phyloP scores from a whole-genome alignment of 345 rosid species.

The Turritis glabra region DNA sequence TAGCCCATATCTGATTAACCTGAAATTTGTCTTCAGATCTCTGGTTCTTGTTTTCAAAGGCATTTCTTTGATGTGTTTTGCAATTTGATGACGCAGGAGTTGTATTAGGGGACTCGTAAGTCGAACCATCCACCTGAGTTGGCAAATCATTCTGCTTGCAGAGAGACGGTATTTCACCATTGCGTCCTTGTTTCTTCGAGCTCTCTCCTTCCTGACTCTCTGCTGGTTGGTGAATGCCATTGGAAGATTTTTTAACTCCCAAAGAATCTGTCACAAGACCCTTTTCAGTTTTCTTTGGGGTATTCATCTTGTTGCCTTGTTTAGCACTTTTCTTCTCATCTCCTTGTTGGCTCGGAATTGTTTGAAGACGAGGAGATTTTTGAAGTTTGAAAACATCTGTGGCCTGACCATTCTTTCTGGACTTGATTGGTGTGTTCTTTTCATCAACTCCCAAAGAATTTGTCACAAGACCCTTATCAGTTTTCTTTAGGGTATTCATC shows the following conservation, averaged over 20 bases:
- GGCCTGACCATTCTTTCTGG: conserved; percentile 16
- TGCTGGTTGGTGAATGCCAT: conserved; percentile 41
- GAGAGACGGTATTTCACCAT: conserved; percentile 21
- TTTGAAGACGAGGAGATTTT: conserved; percentile 36
- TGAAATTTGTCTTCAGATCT: conserved; percentile 47
- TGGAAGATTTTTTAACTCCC: conserved; percentile 43
- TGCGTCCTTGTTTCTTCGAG: conserved; percentile 34
- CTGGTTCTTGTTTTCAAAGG: conserved; percentile 42
- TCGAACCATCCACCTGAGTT: conserved; percentile 15
- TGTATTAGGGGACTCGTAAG: conserved; percentile 9
- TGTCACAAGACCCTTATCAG: conserved; percentile 20
- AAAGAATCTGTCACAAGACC: conserved; percentile 33
- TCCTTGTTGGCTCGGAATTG: conserved; percentile 8
- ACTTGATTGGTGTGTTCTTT: background rate
- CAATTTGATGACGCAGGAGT: conserved; percentile 26
- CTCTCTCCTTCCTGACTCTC: conserved; percentile 31
- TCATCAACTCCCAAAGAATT: conserved; percentile 39
- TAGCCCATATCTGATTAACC: conserved; percentile 54
- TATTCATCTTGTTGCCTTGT: conserved; percentile 14
- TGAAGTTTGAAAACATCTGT: conserved; percentile 21
- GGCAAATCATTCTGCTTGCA: conserved; percentile 31
- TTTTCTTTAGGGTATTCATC: conserved; percentile 26
- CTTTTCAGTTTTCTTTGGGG: conserved; percentile 25
- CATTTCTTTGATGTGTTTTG: conserved; percentile 31
- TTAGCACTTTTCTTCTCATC: conserved; percentile 31